phyloP scores from a whole-genome alignment of 1,284 basidiomycete species.

The Wallemia hederae region DNA sequence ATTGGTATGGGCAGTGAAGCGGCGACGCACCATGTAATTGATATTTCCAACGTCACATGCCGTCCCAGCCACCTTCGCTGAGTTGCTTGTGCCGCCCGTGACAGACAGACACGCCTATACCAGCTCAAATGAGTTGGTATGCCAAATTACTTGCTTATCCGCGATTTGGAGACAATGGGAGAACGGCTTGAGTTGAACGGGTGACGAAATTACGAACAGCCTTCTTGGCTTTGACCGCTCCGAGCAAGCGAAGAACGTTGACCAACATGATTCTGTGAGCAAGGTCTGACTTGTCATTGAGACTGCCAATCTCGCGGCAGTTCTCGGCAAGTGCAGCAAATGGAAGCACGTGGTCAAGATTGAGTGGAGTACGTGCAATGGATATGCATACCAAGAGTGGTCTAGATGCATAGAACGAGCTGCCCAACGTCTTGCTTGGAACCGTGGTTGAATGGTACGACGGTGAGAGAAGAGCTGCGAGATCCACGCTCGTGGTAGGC shows the following conservation, averaged over 20 bases:
- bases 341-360: constrained; percentile 90
- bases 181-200: constrained; percentile 86
- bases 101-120: no score
- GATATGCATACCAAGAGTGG: constrained; percentile 68
- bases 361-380: constrained; percentile 72
- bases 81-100: no score
- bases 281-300: constrained; percentile 91
- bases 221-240: constrained; percentile 93
- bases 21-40: no score
- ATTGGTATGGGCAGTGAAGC: no score
- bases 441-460: constrained; percentile 94
- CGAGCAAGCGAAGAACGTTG: constrained; percentile 78
- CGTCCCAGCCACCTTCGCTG: no score
- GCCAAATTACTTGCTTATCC: no score
- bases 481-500: constrained; percentile 91
- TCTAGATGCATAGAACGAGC: constrained; percentile 91
- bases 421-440: constrained; percentile 95
- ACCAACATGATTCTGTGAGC: constrained; percentile 91
- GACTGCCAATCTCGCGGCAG: constrained; percentile 80
- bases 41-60: no score
- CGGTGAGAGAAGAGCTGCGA: constrained; percentile 76
- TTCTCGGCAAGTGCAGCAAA: constrained; percentile 97
- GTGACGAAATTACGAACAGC: constrained; percentile 85
- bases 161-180: constrained; percentile 91
- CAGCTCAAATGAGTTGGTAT: constrained; percentile 91